These are phyloP conservation scores for Euphorbia celastroides DNA, from an alignment of 441 rosid species.

Conservation along the genomic window DNA sequence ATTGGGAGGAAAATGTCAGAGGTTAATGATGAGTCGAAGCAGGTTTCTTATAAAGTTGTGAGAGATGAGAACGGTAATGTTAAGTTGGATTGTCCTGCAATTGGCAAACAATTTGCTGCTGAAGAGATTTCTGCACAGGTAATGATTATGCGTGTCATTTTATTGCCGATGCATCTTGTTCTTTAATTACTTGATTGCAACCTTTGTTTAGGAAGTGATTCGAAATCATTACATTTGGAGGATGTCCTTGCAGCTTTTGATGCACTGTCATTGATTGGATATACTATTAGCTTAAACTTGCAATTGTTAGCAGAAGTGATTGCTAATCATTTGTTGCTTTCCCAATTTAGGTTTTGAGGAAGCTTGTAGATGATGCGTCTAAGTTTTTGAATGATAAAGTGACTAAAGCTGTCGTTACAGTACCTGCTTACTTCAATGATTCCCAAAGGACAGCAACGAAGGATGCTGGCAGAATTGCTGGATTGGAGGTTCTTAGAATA, in stretches of 20 bases:
- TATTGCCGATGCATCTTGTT: too few relatives aligned
- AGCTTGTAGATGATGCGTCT: conserved; percentile 96
- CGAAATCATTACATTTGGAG: too few relatives aligned
- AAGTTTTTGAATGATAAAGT: conserved; percentile 89
- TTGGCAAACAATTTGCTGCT: conserved; percentile 73
- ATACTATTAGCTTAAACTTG: too few relatives aligned
- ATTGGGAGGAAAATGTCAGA: conserved; percentile 90
- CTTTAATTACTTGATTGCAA: too few relatives aligned
- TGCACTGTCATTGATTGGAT: too few relatives aligned
- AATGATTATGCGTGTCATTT: background rate
- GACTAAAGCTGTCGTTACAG: conserved; percentile 88
- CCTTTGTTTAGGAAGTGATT: too few relatives aligned
- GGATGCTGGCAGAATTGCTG: conserved; percentile 97
- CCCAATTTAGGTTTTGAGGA: conserved; percentile 62
- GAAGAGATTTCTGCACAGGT: conserved; percentile 99
- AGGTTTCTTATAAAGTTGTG: conserved; percentile 75
- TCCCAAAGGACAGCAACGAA: conserved; percentile 96
- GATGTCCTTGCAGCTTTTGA: too few relatives aligned
- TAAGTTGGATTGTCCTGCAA: conserved; percentile 87
- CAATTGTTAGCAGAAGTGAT: background rate
- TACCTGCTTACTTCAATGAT: conserved; percentile 96
- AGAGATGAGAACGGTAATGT: conserved; percentile 89
- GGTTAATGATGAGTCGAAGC: conserved; percentile 91
- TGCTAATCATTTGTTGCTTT: background rate
- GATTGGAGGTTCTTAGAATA: conserved; percentile 88